These are phyloP conservation scores for Dothideomycetes sp. DNA, from an alignment of 2,329 filamentous ascomycete genomes.

Conservation along the genomic window DNA sequence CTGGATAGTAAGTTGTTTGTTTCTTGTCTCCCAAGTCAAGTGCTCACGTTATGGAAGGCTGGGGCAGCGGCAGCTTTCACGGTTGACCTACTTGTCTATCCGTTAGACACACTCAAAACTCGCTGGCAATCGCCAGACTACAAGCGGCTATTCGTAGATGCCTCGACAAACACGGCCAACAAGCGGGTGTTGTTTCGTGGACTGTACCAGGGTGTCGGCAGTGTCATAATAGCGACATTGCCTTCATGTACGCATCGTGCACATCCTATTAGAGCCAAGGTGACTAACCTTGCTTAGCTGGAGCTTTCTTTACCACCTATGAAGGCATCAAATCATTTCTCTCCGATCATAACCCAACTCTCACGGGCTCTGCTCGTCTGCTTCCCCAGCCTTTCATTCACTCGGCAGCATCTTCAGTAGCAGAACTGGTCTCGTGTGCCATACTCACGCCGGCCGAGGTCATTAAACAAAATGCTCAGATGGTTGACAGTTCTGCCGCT, in stretches of 20 bases:
- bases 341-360: constrained; percentile 36
- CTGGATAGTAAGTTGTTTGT: constrained; percentile 38
- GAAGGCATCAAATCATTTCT: constrained; percentile 62
- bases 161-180: constrained; percentile 42
- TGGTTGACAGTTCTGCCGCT: constrained; percentile 43
- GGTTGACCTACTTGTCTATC: constrained; percentile 77
- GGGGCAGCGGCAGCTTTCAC: constrained; percentile 77
- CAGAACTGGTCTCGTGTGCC: constrained; percentile 74
- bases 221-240: constrained; percentile 74
- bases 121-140: constrained; percentile 72
- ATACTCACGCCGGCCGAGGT: constrained; percentile 84
- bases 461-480: constrained; percentile 88
- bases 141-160: constrained; percentile 51
- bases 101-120: constrained; percentile 83
- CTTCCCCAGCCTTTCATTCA: constrained; percentile 62
- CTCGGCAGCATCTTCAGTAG: constrained; percentile 60
- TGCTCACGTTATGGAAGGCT: constrained; percentile 43
- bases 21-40: neutral
- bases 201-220: constrained; percentile 78
- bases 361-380: constrained; percentile 23
- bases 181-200: constrained; percentile 54
- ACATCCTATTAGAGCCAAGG: neutral
- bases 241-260: constrained; percentile 54
- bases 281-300: constrained; percentile 41
- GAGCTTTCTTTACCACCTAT: constrained; percentile 84